Evolutionary conservation across 1,139 yeast genomes (phyloP), one percentile per base, ranked within the genome.

Genomic region (Geotrichum candidum): DNA sequence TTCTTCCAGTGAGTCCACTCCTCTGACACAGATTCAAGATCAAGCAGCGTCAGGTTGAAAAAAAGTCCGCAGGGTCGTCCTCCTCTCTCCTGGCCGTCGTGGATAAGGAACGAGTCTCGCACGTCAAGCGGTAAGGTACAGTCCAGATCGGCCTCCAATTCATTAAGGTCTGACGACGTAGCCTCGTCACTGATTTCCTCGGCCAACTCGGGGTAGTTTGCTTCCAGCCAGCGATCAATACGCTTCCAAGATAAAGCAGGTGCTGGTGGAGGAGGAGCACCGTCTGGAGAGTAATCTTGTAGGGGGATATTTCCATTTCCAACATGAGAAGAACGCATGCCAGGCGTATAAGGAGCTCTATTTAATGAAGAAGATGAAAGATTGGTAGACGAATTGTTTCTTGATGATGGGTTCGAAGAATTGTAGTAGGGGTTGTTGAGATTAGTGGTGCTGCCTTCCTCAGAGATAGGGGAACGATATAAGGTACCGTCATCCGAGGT

Each of bases 51-150:
- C 69, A 87, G 78, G 27, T 95, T 92, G 79, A 86, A 85, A 57
- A 89, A 73, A 60, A 88, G 77, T 3, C 96, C 96, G 1, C 88
- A 82, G 25, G 91, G 90, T 68, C 82, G 81, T 22, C 92, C 92
- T 57, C 90, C 88, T 55, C 84, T 76, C 66, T 87, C 85, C 75
- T 89, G 96, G 63, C 96, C 96, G 72, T 89, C 96, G 72, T 88
- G 94, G 63, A 85, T 78, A 72, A 84, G 83, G 73, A 82, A 86
- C 63, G 88, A 85, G 70, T 87, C 94, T 68, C 94, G 83, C 58
- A 89, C 87, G 67, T 88, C 95, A 3, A 81, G 76, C 1, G 96
- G 96, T 60, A 89, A 78, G 35, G 83, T 77, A 66, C 85, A 78
- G 58, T 83, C 87, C 68, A 87, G 77, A 71, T 88, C 95, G 65